A percentile compares a stretch with the other conserved stretches of the same genome.
Conservation (phyloP, 805 yeast species). For the Kluyveromyces dobzhanskii region DNA sequence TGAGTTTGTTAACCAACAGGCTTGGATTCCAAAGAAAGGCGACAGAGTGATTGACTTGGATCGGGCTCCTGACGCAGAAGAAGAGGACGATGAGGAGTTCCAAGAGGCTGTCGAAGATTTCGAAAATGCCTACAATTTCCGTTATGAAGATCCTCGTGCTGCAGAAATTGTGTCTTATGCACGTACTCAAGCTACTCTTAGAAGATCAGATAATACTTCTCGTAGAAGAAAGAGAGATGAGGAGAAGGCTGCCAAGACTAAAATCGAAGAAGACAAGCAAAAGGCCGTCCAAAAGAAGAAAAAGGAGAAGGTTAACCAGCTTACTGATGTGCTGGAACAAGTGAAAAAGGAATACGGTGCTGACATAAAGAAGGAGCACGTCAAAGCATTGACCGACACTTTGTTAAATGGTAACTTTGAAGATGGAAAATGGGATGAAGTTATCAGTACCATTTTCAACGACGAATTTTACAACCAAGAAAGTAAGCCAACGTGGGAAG, state of each 20-base stretch:
- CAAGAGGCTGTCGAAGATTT: slow-evolving; percentile 87
- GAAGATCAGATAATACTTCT: slow-evolving; percentile 66
- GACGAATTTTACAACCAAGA: slow-evolving; percentile 69
- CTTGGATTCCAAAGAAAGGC: slow-evolving; percentile 78
- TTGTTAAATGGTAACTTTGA: slow-evolving; percentile 83
- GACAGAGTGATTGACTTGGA: slow-evolving; percentile 50
- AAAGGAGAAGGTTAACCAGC: slow-evolving; percentile 65
- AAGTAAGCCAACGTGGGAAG: slow-evolving; percentile 59
- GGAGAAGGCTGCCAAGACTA: slow-evolving; percentile 45
- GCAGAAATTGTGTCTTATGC: slow-evolving; percentile 93
- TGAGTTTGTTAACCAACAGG: slow-evolving; percentile 65
- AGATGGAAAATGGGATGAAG: slow-evolving; percentile 82
- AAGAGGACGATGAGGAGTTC: slow-evolving; percentile 72
- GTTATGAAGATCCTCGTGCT: slow-evolving; percentile 87
- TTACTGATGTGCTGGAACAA: slow-evolving; percentile 52
- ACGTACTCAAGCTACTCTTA: slow-evolving; percentile 83
- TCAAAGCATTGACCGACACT: slow-evolving; percentile 62
- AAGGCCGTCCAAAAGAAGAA: slow-evolving; percentile 62
- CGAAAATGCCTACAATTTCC: slow-evolving; percentile 88
- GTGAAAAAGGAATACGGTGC: slow-evolving; percentile 37
- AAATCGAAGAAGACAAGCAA: slow-evolving; percentile 47
- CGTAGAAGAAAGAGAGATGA: slow-evolving; percentile 79
- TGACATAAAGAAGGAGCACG: slow-evolving; percentile 46
- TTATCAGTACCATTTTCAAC: slow-evolving; percentile 77
- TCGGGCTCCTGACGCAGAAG: slow-evolving; percentile 34